A percentile compares a stretch with the other conserved stretches of the same genome.
Conservation (phyloP, 768 basidiomycete species). For the Serpula lacrymans region DNA sequence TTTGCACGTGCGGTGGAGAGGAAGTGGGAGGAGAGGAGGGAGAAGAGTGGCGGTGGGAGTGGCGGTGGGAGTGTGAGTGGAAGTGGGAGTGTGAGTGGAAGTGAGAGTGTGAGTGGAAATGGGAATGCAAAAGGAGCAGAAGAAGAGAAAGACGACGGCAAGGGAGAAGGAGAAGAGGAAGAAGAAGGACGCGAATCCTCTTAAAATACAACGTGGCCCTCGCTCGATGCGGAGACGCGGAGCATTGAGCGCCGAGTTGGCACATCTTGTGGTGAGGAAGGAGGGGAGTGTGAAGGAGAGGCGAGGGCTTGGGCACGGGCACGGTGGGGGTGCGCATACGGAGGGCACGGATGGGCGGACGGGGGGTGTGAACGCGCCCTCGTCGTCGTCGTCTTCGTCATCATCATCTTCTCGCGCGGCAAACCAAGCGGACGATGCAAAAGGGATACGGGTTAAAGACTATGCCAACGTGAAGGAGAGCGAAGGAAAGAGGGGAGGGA, state of each 20-base stretch:
- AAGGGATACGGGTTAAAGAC: too few relatives aligned
- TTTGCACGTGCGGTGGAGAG: slow-evolving; percentile 61
- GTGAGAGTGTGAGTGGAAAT: too few relatives aligned
- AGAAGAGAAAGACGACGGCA: slow-evolving; percentile 3
- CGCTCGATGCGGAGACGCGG: slow-evolving; percentile 25
- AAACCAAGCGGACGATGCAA: too few relatives aligned
- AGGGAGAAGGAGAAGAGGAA: slow-evolving; percentile 5
- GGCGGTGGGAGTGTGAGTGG: background rate
- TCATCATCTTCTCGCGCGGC: background rate
- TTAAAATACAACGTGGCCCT: slow-evolving; percentile 29
- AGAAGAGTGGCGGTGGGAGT: slow-evolving; percentile 11
- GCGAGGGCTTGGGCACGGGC: slow-evolving; percentile 12
- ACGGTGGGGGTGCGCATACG: slow-evolving; percentile 29
- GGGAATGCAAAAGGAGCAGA: slow-evolving; percentile 4
- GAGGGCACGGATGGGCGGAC: slow-evolving; percentile 27
- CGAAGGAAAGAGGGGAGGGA: too few relatives aligned
- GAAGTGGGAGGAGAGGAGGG: slow-evolving; percentile 50
- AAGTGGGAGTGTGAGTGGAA: background rate
- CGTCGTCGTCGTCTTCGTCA: background rate
- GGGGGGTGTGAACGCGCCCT: slow-evolving; percentile 15
- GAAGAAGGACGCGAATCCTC: too few relatives aligned
- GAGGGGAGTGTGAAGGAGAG: slow-evolving; percentile 23
- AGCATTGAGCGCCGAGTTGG: slow-evolving; percentile 21
- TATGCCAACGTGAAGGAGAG: too few relatives aligned
- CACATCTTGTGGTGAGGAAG: slow-evolving; percentile 26